Conservation (phyloP, 805 yeast genomes). For the Wilhelminamyces savonicus region DNA sequence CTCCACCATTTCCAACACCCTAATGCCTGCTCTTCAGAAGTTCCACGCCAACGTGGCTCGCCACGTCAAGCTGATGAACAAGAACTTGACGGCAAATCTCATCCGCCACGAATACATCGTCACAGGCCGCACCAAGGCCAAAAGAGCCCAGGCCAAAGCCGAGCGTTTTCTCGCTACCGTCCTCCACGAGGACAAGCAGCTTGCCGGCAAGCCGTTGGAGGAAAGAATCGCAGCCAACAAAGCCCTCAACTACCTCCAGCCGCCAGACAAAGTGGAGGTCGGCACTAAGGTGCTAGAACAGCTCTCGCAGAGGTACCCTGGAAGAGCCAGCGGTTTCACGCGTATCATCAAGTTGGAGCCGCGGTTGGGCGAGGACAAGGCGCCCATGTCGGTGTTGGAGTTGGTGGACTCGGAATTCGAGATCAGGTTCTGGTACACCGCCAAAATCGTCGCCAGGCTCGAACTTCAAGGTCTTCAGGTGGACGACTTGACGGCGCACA, state of each 20-base stretch:
- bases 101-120: slow-evolving; percentile 39
- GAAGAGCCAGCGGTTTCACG: slow-evolving; percentile 77
- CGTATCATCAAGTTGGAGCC: slow-evolving; percentile 80
- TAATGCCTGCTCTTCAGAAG: slow-evolving; percentile 37
- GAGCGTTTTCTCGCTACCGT: slow-evolving; percentile 32
- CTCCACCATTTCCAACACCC: neutral
- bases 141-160: slow-evolving; percentile 35
- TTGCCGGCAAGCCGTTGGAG: slow-evolving; percentile 7
- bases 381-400: slow-evolving; percentile 84
- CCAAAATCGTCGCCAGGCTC: slow-evolving; percentile 79
- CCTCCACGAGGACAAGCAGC: slow-evolving; percentile 18
- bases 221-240: slow-evolving; percentile 8
- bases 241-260: slow-evolving; percentile 19
- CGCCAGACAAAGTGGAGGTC: slow-evolving; percentile 19
- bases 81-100: slow-evolving; percentile 36
- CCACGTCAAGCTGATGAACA: slow-evolving; percentile 39
- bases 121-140: slow-evolving; percentile 39
- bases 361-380: slow-evolving; percentile 75
- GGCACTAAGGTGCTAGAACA: slow-evolving; percentile 59
- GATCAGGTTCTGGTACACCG: slow-evolving; percentile 68
- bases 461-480: slow-evolving; percentile 54
- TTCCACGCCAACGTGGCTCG: slow-evolving; percentile 37
- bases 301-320: slow-evolving; percentile 55
- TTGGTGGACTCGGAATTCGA: slow-evolving; percentile 65
- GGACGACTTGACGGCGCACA: slow-evolving; percentile 45